Conservation (phyloP, 1,139 yeast genomes). For the Entelexis paramagnoliae region DNA sequence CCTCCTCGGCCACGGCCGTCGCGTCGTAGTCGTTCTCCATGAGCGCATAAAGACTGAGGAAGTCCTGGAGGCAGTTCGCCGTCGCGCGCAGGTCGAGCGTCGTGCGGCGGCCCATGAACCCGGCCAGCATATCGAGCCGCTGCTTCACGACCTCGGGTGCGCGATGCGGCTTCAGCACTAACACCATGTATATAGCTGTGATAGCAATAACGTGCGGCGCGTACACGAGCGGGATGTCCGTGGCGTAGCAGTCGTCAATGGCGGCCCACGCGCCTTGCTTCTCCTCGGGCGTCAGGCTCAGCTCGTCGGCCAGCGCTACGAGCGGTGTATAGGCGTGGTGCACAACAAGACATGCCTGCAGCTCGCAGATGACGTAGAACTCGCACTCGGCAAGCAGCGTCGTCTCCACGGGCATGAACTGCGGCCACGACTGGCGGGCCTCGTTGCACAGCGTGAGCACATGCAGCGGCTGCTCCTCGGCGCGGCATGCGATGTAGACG, state of each 20-base stretch:
- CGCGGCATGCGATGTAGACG: slow-evolving; percentile 80
- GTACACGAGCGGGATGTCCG: slow-evolving; percentile 68
- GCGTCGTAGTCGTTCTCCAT: slow-evolving; percentile 4
- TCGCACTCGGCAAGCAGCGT: slow-evolving; percentile 94
- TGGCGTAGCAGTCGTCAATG: slow-evolving; percentile 78
- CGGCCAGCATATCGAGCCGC: slow-evolving; percentile 17
- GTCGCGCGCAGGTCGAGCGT: slow-evolving; percentile 14
- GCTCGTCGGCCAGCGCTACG: slow-evolving; percentile 41
- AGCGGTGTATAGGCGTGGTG: slow-evolving; percentile 85
- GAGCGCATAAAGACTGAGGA: slow-evolving; percentile 19
- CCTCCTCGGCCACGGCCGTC: slow-evolving; percentile 12
- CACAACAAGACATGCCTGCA: slow-evolving; percentile 66
- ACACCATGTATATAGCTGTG: slow-evolving; percentile 65
- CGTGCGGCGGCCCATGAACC: slow-evolving; percentile 11
- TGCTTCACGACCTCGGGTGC: slow-evolving; percentile 15
- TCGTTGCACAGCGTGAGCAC: slow-evolving; percentile 73
- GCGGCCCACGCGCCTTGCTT: slow-evolving; percentile 81
- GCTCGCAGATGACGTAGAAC: slow-evolving; percentile 81
- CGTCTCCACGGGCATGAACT: slow-evolving; percentile 81
- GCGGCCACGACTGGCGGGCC: slow-evolving; percentile 90
- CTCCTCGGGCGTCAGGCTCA: slow-evolving; percentile 51
- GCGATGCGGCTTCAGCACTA: slow-evolving; percentile 43
- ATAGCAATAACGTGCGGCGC: slow-evolving; percentile 91
- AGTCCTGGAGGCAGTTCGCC: slow-evolving; percentile 18
- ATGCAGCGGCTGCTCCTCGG: slow-evolving; percentile 93